Percentiles rank a stretch among this genome's conserved stretches.
Evolutionary conservation across 1,284 basidiomycete species (phyloP).

Genomic region (Neonothopanus nambi): DNA sequence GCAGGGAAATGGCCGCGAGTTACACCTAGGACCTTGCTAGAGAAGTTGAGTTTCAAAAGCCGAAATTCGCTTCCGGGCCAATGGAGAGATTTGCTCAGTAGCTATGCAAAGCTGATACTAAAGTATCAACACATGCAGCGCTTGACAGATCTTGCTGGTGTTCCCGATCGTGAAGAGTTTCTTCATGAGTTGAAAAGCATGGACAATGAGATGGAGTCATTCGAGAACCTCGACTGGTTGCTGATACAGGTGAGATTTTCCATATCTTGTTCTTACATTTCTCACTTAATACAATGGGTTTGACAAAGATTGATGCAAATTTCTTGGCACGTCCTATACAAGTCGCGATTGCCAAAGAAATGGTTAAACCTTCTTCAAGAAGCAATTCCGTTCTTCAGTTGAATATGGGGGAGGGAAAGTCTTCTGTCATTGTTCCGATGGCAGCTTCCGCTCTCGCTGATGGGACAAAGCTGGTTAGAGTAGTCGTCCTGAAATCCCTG

Average conservation of each 20-base stretch:
- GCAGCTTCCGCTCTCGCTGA: conserved; percentile 40
- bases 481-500: conserved; percentile 48
- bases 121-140: neutral
- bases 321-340: conserved; percentile 44
- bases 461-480: conserved; percentile 41
- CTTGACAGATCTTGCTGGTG: neutral
- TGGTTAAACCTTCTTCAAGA: conserved; percentile 43
- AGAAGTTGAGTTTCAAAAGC: neutral
- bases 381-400: conserved; percentile 48
- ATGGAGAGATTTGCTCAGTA: neutral
- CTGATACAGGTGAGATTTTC: conserved; percentile 28
- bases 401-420: conserved; percentile 63
- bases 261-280: neutral
- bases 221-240: conserved; percentile 36
- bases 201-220: conserved; percentile 4
- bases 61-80: neutral
- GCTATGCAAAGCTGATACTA: neutral
- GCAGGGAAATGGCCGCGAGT: conserved; percentile 6
- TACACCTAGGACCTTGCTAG: conserved; percentile 1
- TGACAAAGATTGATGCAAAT: conserved; percentile 41
- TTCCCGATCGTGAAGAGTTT: conserved; percentile 7
- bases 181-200: no score
- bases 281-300: no score
- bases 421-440: conserved; percentile 53
- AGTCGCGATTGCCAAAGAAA: conserved; percentile 40